These are phyloP conservation scores for Wickerhamomyces canadensis DNA, from an alignment of 805 yeast species.

Conservation along the genomic window DNA sequence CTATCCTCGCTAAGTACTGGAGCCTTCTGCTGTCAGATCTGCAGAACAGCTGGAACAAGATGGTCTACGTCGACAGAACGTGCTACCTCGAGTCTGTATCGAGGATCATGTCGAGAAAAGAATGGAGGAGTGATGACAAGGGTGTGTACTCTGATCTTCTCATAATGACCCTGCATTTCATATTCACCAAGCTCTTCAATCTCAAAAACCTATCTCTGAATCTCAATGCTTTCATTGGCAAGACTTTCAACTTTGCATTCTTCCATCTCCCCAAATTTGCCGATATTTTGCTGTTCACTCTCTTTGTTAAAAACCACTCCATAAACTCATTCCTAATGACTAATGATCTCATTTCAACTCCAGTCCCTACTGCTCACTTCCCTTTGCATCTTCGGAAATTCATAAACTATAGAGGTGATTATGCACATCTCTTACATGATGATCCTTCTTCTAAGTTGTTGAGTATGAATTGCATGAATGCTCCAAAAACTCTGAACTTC, in stretches of 20 bases:
- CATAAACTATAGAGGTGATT: slow-evolving; percentile 17
- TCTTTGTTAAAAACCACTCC: slow-evolving; percentile 47
- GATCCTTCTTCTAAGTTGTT: slow-evolving; percentile 24
- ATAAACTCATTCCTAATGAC: slow-evolving; percentile 25
- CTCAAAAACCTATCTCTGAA: slow-evolving; percentile 14
- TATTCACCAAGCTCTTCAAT: slow-evolving; percentile 12
- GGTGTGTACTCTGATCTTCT: slow-evolving; percentile 8
- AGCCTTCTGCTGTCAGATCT: slow-evolving; percentile 5
- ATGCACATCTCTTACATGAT: neutral
- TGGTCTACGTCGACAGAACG: slow-evolving; percentile 16
- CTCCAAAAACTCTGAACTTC: slow-evolving; percentile 26
- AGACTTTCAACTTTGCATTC: slow-evolving; percentile 52
- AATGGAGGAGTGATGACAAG: slow-evolving; percentile 19
- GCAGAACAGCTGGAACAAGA: slow-evolving; percentile 3
- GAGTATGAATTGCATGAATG: slow-evolving; percentile 32
- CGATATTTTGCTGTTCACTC: slow-evolving; percentile 46
- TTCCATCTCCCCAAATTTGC: slow-evolving; percentile 44
- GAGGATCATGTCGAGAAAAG: slow-evolving; percentile 23
- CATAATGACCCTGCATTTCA: slow-evolving; percentile 5
- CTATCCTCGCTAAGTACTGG: slow-evolving; percentile 9
- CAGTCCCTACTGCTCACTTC: neutral
- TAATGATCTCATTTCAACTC: neutral
- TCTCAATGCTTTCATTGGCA: slow-evolving; percentile 47
- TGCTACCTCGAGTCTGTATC: slow-evolving; percentile 29
- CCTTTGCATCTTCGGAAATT: slow-evolving; percentile 10